These are phyloP conservation scores for Penicillium sp. DNA, from an alignment of 2,329 filamentous ascomycete genomes.

Conservation along the genomic window DNA sequence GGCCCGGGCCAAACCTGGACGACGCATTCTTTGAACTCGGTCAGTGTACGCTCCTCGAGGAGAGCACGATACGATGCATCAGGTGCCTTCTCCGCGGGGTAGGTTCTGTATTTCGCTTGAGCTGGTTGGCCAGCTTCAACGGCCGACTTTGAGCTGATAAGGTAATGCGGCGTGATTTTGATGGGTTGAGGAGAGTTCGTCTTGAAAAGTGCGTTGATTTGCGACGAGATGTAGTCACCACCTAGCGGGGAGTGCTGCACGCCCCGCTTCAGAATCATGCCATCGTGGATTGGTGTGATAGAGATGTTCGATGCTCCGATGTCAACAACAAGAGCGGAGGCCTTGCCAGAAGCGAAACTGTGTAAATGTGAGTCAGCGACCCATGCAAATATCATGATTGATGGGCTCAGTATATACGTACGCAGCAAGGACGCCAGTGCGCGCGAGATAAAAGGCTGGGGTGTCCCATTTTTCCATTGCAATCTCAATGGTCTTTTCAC, in stretches of 20 bases:
- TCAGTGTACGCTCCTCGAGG: slow-evolving; percentile 88
- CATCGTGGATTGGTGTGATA: slow-evolving; percentile 88
- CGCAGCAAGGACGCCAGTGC: slow-evolving; percentile 83
- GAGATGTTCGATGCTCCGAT: slow-evolving; percentile 85
- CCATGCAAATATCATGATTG: background rate
- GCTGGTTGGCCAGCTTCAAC: slow-evolving; percentile 83
- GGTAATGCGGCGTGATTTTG: slow-evolving; percentile 77
- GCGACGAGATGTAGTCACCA: slow-evolving; percentile 84
- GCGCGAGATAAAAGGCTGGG: slow-evolving; percentile 89
- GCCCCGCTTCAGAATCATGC: slow-evolving; percentile 87
- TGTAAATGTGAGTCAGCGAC: slow-evolving; percentile 5
- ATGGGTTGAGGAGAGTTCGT: slow-evolving; percentile 65
- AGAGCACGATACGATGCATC: slow-evolving; percentile 72
- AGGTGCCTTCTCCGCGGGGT: slow-evolving; percentile 58
- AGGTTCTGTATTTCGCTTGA: slow-evolving; percentile 72
- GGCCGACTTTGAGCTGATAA: slow-evolving; percentile 80
- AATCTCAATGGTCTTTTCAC: slow-evolving; percentile 93
- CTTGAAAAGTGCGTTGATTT: slow-evolving; percentile 78
- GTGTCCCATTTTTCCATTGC: slow-evolving; percentile 97
- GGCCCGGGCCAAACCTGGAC: slow-evolving; percentile 90
- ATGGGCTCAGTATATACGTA: slow-evolving; percentile 42
- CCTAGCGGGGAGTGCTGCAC: slow-evolving; percentile 82
- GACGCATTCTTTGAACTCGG: slow-evolving; percentile 96
- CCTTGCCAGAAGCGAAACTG: slow-evolving; percentile 84
- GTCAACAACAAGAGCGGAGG: slow-evolving; percentile 88